Conservation (phyloP, 495 filamentous ascomycete species). For the Penicillium samsonianum region DNA sequence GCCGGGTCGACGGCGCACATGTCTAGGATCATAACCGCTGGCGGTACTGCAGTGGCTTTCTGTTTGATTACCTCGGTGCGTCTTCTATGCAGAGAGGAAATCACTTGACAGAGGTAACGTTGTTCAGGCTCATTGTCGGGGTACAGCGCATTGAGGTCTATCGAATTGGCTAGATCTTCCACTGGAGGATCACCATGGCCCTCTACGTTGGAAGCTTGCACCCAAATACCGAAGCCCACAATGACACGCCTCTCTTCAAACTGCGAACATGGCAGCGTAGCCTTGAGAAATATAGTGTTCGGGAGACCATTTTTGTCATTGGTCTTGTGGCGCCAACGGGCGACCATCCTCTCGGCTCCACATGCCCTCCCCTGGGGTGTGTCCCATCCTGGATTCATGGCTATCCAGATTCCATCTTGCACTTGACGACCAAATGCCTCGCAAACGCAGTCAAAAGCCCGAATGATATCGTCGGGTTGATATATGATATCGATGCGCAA, state of each 20-base stretch:
- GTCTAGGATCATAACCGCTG: slow-evolving; percentile 39
- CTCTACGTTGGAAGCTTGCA: slow-evolving; percentile 31
- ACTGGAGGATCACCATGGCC: slow-evolving; percentile 38
- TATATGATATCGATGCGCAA: neutral
- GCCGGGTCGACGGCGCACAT: slow-evolving; percentile 44
- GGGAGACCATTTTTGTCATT: slow-evolving; percentile 36
- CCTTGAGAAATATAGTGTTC: slow-evolving; percentile 47
- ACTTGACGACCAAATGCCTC: slow-evolving; percentile 43
- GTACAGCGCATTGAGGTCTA: slow-evolving; percentile 35
- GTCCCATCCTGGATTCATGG: slow-evolving; percentile 47
- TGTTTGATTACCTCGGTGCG: slow-evolving; percentile 34
- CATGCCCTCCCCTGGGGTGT: slow-evolving; percentile 32
- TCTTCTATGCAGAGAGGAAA: slow-evolving; percentile 28
- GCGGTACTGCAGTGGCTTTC: slow-evolving; percentile 27
- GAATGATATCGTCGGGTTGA: slow-evolving; percentile 7
- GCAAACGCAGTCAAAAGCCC: slow-evolving; percentile 12
- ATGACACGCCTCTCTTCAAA: slow-evolving; percentile 21
- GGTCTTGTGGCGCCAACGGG: slow-evolving; percentile 32
- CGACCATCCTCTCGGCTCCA: slow-evolving; percentile 29
- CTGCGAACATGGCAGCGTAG: slow-evolving; percentile 32
- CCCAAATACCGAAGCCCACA: slow-evolving; percentile 47
- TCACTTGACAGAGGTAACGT: slow-evolving; percentile 36
- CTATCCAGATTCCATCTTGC: slow-evolving; percentile 44
- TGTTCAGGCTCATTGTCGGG: slow-evolving; percentile 40
- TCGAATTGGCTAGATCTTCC: slow-evolving; percentile 20